Evolutionary conservation across 345 rosid genomes (phyloP).

Genomic region (Eucalyptus urophylla): DNA sequence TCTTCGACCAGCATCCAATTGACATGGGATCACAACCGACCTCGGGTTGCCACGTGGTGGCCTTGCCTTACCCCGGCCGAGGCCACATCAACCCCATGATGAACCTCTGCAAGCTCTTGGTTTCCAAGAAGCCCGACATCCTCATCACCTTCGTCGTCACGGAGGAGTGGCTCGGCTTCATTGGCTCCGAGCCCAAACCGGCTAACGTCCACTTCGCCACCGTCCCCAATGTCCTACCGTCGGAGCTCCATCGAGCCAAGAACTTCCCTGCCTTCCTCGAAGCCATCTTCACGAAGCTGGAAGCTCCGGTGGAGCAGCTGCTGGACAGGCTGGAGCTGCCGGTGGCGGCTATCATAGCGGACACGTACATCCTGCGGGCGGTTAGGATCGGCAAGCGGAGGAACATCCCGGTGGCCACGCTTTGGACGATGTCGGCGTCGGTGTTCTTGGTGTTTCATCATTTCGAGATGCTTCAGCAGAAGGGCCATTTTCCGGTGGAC

Average conservation of each 20-base stretch:
- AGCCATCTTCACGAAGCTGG: conserved; percentile 26
- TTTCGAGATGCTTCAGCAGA: neutral
- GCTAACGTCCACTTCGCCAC: conserved; percentile 11
- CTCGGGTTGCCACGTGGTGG: conserved; percentile 22
- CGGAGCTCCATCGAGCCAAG: conserved; percentile 14
- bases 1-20: neutral
- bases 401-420: conserved; percentile 15
- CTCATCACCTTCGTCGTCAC: conserved; percentile 43
- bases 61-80: conserved; percentile 53
- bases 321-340: conserved; percentile 24
- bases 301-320: conserved; percentile 29
- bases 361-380: neutral
- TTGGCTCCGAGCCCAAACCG: conserved; percentile 23
- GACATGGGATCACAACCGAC: neutral
- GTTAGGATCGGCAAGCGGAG: neutral
- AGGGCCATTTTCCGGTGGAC: neutral
- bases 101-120: conserved; percentile 31
- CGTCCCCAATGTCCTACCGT: conserved; percentile 36
- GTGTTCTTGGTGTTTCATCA: neutral
- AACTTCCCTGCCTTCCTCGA: conserved; percentile 15
- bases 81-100: conserved; percentile 68
- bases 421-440: neutral
- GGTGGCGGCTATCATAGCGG: conserved; percentile 2
- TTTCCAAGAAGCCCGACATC: neutral
- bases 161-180: conserved; percentile 54